Conservation (phyloP, 1,284 basidiomycete genomes). For the Malassezia nana region DNA sequence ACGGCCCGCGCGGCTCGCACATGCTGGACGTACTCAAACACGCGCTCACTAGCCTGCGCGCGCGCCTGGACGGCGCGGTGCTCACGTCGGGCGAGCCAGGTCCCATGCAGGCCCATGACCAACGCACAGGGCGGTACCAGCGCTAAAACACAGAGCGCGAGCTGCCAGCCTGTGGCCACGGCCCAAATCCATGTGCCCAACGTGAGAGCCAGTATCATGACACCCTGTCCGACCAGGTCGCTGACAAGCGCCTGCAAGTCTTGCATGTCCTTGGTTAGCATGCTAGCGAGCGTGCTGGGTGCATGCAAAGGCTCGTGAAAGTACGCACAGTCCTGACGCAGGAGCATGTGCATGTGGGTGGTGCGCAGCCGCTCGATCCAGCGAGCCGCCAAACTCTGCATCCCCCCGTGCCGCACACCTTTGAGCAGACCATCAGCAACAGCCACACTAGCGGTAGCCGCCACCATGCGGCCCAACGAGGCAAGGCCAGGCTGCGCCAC, state of each 20-base stretch:
- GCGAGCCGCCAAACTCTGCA: conserved; percentile 60
- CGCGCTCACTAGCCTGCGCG: conserved; percentile 72
- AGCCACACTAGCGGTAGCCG: conserved; percentile 62
- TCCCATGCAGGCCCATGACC: conserved; percentile 64
- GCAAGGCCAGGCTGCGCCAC: neutral
- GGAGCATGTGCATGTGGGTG: conserved; percentile 56
- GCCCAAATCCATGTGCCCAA: conserved; percentile 76
- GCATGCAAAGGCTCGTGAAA: conserved; percentile 66
- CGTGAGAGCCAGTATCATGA: conserved; percentile 70
- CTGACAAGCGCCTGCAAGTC: conserved; percentile 73
- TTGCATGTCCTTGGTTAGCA: conserved; percentile 78
- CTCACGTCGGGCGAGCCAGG: conserved; percentile 63
- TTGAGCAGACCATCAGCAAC: conserved; percentile 62
- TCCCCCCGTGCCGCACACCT: conserved; percentile 53
- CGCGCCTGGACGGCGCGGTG: conserved; percentile 68
- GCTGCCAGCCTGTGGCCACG: conserved; percentile 74
- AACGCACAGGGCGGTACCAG: conserved; percentile 73
- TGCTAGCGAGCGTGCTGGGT: conserved; percentile 60
- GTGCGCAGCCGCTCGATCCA: conserved; percentile 68
- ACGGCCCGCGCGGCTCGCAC: conserved; percentile 77
- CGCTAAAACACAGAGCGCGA: conserved; percentile 80
- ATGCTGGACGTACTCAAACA: conserved; percentile 78
- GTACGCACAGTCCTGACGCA: conserved; percentile 79
- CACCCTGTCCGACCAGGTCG: conserved; percentile 60
- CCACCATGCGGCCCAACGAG: conserved; percentile 36